These are phyloP conservation scores for Letharia columbiana DNA, from an alignment of 495 filamentous ascomycete genomes.

Conservation along the genomic window DNA sequence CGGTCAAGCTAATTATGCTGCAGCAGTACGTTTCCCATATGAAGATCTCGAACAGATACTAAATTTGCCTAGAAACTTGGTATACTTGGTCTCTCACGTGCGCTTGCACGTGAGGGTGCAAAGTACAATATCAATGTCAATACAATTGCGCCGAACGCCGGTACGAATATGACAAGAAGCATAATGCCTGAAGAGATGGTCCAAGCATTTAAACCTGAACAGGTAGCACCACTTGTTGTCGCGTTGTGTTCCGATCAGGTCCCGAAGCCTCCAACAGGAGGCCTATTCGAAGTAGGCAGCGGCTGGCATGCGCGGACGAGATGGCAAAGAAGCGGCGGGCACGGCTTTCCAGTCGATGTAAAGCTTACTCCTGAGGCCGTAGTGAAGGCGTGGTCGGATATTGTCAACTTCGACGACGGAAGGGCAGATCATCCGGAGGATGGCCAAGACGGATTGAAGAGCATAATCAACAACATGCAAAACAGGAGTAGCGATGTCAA, in stretches of 20 bases:
- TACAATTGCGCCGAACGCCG: slow-evolving; percentile 96
- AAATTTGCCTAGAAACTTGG: slow-evolving; percentile 55
- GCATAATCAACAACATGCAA: slow-evolving; percentile 85
- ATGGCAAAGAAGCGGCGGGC: slow-evolving; percentile 89
- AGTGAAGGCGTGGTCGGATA: slow-evolving; percentile 63
- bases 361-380: slow-evolving; percentile 83
- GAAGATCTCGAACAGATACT: slow-evolving; percentile 10
- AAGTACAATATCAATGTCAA: slow-evolving; percentile 99
- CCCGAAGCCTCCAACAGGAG: slow-evolving; percentile 74
- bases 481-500: slow-evolving; percentile 53
- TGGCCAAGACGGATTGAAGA: slow-evolving; percentile 63
- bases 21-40: slow-evolving; percentile 54
- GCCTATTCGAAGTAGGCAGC: slow-evolving; percentile 91
- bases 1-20: slow-evolving; percentile 95
- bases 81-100: slow-evolving; percentile 90
- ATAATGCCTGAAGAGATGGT: slow-evolving; percentile 97
- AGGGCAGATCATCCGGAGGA: slow-evolving; percentile 85
- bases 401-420: slow-evolving; percentile 81
- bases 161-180: slow-evolving; percentile 89
- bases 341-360: slow-evolving; percentile 86
- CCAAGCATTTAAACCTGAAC: slow-evolving; percentile 98
- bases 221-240: slow-evolving; percentile 88
- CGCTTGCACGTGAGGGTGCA: slow-evolving; percentile 82
- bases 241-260: slow-evolving; percentile 82
- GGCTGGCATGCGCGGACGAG: slow-evolving; percentile 88